Conservation (phyloP, 352 stramenopile species). For the Pythium utonaiense region DNA sequence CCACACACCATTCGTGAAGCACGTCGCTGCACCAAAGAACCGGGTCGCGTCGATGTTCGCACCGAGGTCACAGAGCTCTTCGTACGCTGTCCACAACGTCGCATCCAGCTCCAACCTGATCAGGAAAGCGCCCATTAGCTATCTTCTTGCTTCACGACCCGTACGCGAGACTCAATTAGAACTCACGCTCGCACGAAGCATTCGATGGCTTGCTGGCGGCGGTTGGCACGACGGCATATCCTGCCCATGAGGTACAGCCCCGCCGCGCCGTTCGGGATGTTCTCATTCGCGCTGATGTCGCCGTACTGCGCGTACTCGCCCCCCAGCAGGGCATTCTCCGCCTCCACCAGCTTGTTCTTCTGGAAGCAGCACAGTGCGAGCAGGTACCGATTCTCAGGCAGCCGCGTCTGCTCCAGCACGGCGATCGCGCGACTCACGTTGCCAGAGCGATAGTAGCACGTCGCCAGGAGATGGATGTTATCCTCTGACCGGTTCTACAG, state of each 20-base stretch:
- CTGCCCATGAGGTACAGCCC: constrained; percentile 91
- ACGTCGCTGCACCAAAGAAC: constrained; percentile 63
- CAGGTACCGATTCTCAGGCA: constrained; percentile 59
- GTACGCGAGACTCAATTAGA: too few species aligned
- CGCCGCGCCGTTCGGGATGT: constrained; percentile 83
- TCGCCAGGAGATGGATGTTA: constrained; percentile 55
- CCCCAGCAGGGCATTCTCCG: constrained; percentile 89
- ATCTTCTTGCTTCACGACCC: too few species aligned
- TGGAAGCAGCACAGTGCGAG: constrained; percentile 74
- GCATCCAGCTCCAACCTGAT: constrained; percentile 88
- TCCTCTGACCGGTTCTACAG: constrained; percentile 50
- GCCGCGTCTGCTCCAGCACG: constrained; percentile 42
- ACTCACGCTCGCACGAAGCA: constrained; percentile 88
- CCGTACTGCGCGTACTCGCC: constrained; percentile 25
- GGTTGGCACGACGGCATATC: constrained; percentile 87
- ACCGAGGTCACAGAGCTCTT: constrained; percentile 92
- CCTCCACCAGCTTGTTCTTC: constrained; percentile 68
- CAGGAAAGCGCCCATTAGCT: too few species aligned
- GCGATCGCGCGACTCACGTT: constrained; percentile 46
- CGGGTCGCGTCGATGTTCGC: constrained; percentile 52
- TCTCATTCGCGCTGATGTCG: constrained; percentile 29
- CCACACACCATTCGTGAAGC: constrained; percentile 18
- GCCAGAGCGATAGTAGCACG: constrained; percentile 63
- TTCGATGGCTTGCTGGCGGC: constrained; percentile 85
- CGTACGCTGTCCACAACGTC: constrained; percentile 91